phyloP scores from a whole-genome alignment of 2,329 filamentous ascomycete species.

The Curvularia sp. region DNA sequence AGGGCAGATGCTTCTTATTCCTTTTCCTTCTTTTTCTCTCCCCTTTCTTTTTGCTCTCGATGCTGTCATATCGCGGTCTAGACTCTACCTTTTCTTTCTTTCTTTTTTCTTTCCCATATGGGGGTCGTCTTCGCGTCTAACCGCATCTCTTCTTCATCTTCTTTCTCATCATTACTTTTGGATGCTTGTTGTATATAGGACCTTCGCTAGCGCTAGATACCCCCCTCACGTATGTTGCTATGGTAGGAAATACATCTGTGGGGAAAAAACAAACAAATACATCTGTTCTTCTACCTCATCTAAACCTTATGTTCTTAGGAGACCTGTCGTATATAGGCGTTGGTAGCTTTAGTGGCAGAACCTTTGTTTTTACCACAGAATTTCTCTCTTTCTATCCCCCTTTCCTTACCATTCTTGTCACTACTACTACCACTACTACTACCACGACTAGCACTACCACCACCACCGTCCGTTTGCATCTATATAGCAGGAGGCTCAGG shows the following conservation, averaged over 20 bases:
- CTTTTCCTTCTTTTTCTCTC: neutral
- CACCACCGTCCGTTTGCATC: no score
- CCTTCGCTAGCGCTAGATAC: neutral
- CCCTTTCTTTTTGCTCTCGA: neutral
- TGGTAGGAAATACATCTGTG: neutral
- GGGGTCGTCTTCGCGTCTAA: neutral
- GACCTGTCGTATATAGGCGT: no score
- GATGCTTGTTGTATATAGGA: neutral
- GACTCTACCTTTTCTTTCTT: neutral
- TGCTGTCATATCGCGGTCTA: neutral
- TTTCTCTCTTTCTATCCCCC: no score
- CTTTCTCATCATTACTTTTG: neutral
- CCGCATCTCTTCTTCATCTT: neutral
- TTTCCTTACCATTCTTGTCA: neutral
- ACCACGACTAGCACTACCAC: no score
- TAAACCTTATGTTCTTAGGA: no score
- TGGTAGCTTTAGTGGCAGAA: no score
- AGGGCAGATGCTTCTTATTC: no score
- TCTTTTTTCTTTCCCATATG: neutral
- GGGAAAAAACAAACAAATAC: neutral
- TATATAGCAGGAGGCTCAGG: slow-evolving; percentile 24
- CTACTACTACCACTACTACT: neutral
- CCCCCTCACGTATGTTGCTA: neutral
- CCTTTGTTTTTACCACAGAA: no score
- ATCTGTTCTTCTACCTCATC: no score